Base-by-base conservation (phyloP, 148 eudicot species). In the Dianthus caryophyllus region DNA sequence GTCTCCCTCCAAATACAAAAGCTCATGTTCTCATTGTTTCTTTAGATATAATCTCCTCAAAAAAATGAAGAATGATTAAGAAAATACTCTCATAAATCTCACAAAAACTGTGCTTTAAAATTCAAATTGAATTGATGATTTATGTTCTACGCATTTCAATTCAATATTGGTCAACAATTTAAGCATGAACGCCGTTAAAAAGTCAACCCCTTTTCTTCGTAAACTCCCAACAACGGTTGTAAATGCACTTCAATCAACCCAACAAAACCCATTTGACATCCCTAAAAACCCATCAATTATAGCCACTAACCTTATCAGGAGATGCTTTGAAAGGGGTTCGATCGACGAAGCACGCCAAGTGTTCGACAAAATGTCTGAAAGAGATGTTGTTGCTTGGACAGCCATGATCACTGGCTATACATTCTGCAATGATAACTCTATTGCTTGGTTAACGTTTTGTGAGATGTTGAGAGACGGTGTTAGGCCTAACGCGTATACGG, bases 321-420 rank as follows among this genome's bases (percentile, higher is more conserved):
- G 88, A 0, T 89, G 80, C 61, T 85, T 87, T 7, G 77, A 85
- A 0, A 73, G 61, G 76, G 96, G 95, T 20, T 69, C 71, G 3
- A 21, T 83, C 29, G 59, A 52, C 5, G 79, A 90, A 61, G 98
- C 98, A 54, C 87, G 88, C 50, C 33, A 17, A 20, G 84, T 93
- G 89, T 93, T 93, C 79, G 95, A 93, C 33, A 87, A 90, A 87
- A 90, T 93, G 96, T 91, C 90, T 61, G 83, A 85, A 6, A 74
- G 88, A 86, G 98, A 93, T 55, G 88, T 87, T 48, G 91, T 93
- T 60, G 74, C 86, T 1, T 93, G 98, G 98, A 85, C 98, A 1
- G 79, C 91, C 75, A 84, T 93, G 96, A 88, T 93, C 31, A 68
- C 84, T 41, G 98, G 95, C 15, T 89, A 87, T 61, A 67, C 90